phyloP scores from a whole-genome alignment of 192 early-diverging fungal species.

The Radiomyces spectabilis region DNA sequence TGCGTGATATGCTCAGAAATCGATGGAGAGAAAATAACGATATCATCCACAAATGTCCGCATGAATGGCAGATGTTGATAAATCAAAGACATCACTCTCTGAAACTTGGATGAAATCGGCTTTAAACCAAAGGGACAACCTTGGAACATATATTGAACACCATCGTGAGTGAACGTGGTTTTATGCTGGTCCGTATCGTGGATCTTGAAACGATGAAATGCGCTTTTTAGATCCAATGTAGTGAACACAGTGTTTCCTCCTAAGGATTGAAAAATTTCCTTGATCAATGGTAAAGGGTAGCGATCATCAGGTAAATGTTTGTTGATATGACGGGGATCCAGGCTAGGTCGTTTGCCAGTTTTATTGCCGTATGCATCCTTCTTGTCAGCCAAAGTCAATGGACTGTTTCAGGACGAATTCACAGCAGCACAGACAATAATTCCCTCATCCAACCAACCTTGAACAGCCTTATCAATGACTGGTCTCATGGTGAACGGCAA shows the following conservation, averaged over 20 bases:
- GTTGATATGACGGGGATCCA: conserved; percentile 19
- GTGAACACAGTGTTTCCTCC: neutral
- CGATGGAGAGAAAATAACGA: neutral
- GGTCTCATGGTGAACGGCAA: neutral
- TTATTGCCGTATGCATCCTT: conserved; percentile 16
- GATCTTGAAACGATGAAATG: conserved; percentile 3
- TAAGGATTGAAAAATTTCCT: neutral
- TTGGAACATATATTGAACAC: conserved; percentile 16
- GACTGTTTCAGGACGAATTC: conserved; percentile 1
- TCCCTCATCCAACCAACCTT: conserved; percentile 3
- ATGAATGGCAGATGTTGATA: conserved; percentile 15
- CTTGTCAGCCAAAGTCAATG: conserved; percentile 8
- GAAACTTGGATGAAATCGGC: conserved; percentile 10
- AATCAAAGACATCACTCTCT: conserved; percentile 8
- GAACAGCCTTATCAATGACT: neutral
- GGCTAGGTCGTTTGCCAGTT: conserved; percentile 11
- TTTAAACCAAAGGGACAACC: conserved; percentile 20
- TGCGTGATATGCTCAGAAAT: neutral
- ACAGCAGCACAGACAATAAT: neutral
- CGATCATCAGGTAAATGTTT: conserved; percentile 2
- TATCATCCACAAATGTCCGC: conserved; percentile 11
- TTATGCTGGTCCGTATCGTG: neutral
- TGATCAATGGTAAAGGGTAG: conserved; percentile 10
- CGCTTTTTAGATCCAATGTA: conserved; percentile 11
- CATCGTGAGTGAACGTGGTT: conserved; percentile 9